Evolutionary conservation across 1,284 basidiomycete species (phyloP).

Genomic region (Ceratobasidium sp.): DNA sequence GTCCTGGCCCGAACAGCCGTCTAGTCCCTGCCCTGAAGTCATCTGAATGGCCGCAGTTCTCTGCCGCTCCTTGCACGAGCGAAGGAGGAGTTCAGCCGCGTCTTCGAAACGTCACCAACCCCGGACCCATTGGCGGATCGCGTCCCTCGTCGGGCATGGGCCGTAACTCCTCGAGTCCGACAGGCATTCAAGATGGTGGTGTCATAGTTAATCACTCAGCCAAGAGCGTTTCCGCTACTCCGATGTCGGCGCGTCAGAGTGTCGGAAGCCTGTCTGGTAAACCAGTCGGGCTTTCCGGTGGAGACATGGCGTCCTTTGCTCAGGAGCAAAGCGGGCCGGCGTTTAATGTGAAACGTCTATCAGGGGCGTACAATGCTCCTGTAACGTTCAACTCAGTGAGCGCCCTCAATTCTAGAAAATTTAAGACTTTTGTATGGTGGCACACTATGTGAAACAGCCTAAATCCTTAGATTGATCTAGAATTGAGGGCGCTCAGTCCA

Average conservation of each 20-base stretch:
- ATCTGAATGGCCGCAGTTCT: slow-evolving; percentile 95
- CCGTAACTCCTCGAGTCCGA: slow-evolving; percentile 33
- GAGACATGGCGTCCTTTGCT: slow-evolving; percentile 21
- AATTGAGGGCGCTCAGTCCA: neutral
- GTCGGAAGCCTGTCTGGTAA: slow-evolving; percentile 20
- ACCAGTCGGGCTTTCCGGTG: slow-evolving; percentile 15
- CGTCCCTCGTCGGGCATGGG: slow-evolving; percentile 62
- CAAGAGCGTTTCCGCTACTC: slow-evolving; percentile 46
- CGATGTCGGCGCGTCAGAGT: slow-evolving; percentile 41
- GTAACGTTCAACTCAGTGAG: slow-evolving; percentile 33
- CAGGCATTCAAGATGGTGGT: slow-evolving; percentile 1
- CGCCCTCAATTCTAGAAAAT: too few relatives aligned
- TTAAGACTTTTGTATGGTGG: too few relatives aligned
- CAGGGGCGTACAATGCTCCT: slow-evolving; percentile 20
- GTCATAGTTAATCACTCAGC: slow-evolving; percentile 30
- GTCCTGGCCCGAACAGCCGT: slow-evolving; percentile 68
- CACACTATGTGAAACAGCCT: too few relatives aligned
- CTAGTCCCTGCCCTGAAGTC: slow-evolving; percentile 71
- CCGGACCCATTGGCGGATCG: slow-evolving; percentile 54
- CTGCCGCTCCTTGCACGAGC: slow-evolving; percentile 69
- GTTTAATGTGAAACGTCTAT: slow-evolving; percentile 40
- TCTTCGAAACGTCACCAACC: slow-evolving; percentile 77
- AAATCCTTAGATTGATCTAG: too few relatives aligned
- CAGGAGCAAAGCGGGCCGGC: slow-evolving; percentile 19
- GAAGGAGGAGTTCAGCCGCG: slow-evolving; percentile 63